Conservation (phyloP, 176 grass and related monocot species). For the Cocos nucifera region DNA sequence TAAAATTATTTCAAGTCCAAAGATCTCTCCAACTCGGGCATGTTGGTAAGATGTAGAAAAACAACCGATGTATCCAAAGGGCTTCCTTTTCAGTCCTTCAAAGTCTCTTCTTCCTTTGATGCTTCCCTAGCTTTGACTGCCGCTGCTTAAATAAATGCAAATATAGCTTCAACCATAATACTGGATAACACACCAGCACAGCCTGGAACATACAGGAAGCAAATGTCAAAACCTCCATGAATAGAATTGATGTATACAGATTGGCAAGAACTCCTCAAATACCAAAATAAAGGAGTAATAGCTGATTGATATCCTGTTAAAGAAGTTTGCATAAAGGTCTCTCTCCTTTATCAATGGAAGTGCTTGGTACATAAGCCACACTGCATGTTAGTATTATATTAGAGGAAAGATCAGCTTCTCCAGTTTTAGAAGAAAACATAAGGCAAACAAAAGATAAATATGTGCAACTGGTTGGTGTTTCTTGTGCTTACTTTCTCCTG, state of each 20-base stretch:
- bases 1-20: no score
- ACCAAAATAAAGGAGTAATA: slow-evolving; percentile 76
- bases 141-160: slow-evolving; percentile 87
- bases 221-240: not conserved
- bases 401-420: slow-evolving; percentile 1
- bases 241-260: no score
- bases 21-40: no score
- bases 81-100: slow-evolving; percentile 13
- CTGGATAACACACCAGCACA: slow-evolving; percentile 55
- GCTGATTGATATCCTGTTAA: slow-evolving; percentile 60
- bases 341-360: slow-evolving; percentile 72
- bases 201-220: slow-evolving; percentile 25
- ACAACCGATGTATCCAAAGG: no score
- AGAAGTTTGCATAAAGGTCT: slow-evolving; percentile 60
- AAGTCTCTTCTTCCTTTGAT: slow-evolving; percentile 39
- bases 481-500: slow-evolving; percentile 79
- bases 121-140: slow-evolving; percentile 55
- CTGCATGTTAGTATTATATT: slow-evolving; percentile 20
- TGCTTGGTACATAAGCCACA: slow-evolving; percentile 86
- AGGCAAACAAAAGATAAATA: not conserved
- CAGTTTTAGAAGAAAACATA: slow-evolving; percentile 2
- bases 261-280: not conserved
- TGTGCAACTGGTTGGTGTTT: not conserved
- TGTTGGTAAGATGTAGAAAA: no score
- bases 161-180: slow-evolving; percentile 82